Percentiles rank a stretch among this genome's conserved stretches.
These are phyloP conservation scores for Salvia hispanica DNA, from an alignment of 257 asterid species.

Conservation along the genomic window DNA sequence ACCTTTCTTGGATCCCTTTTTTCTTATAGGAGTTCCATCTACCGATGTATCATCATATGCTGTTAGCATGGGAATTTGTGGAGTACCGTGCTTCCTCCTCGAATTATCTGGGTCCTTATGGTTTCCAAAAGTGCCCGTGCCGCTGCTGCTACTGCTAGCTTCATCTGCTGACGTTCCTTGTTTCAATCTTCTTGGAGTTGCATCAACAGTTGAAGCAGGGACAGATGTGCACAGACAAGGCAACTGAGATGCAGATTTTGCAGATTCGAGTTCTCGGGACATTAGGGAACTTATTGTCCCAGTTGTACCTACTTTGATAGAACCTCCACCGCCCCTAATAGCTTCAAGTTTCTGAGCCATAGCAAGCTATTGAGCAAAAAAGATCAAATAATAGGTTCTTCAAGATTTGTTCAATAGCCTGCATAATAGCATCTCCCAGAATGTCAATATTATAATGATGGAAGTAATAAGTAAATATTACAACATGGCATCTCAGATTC, in stretches of 20 bases:
- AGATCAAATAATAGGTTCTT: neutral
- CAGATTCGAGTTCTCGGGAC: slow-evolving; percentile 64
- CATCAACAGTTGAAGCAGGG: slow-evolving; percentile 25
- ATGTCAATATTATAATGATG: neutral
- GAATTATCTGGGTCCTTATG: slow-evolving; percentile 37
- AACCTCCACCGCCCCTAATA: slow-evolving; percentile 76
- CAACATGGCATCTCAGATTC: neutral
- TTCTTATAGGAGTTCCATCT: slow-evolving; percentile 64
- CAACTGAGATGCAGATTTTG: slow-evolving; percentile 39
- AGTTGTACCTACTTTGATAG: slow-evolving; percentile 73
- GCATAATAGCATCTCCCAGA: slow-evolving; percentile 21
- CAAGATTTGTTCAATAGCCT: slow-evolving; percentile 26
- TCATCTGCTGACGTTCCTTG: slow-evolving; percentile 40
- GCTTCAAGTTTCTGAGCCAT: slow-evolving; percentile 74
- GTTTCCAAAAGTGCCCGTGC: slow-evolving; percentile 14
- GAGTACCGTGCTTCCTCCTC: slow-evolving; percentile 50
- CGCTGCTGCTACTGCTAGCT: slow-evolving; percentile 53
- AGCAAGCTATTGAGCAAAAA: slow-evolving; percentile 9
- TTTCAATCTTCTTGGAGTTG: slow-evolving; percentile 42
- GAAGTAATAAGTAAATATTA: slow-evolving; percentile 4
- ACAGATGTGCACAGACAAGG: slow-evolving; percentile 25
- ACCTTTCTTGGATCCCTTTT: slow-evolving; percentile 50
- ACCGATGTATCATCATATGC: slow-evolving; percentile 44
- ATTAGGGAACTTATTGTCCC: slow-evolving; percentile 78
- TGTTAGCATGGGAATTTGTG: slow-evolving; percentile 63